Percentiles rank a stretch among this genome's conserved stretches.
These are phyloP conservation scores for Lentinula sp. DNA, from an alignment of 768 basidiomycete genomes.

Conservation along the genomic window DNA sequence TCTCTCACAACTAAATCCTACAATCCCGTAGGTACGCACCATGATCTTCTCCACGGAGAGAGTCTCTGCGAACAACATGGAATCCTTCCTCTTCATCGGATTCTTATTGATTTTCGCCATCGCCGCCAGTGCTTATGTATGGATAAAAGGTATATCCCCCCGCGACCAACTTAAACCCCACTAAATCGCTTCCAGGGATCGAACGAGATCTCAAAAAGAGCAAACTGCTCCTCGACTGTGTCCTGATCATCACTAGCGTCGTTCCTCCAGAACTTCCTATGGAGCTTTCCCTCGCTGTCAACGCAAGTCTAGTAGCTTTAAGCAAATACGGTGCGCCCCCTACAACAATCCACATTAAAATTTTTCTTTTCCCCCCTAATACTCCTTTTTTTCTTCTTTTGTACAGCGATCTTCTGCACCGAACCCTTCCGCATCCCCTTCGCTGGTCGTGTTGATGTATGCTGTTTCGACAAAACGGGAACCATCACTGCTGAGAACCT, in stretches of 20 bases:
- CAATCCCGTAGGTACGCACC: conserved; percentile 32
- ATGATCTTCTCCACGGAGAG: conserved; percentile 99
- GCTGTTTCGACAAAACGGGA: conserved; percentile 99
- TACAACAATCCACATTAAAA: neutral
- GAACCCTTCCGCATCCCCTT: conserved; percentile 97
- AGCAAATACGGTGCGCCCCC: conserved; percentile 77
- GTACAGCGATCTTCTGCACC: conserved; percentile 92
- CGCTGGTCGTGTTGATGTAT: conserved; percentile 94
- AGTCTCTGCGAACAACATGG: conserved; percentile 92
- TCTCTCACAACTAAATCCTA: neutral
- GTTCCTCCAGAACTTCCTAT: conserved; percentile 98
- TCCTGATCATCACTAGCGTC: conserved; percentile 94
- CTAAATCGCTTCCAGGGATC: conserved; percentile 48
- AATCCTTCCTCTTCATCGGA: conserved; percentile 96
- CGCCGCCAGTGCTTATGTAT: conserved; percentile 97
- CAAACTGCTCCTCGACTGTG: conserved; percentile 91
- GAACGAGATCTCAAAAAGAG: conserved; percentile 91
- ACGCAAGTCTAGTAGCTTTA: conserved; percentile 87
- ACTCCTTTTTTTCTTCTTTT: neutral
- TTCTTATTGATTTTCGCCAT: conserved; percentile 97
- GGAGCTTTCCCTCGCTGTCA: conserved; percentile 95
- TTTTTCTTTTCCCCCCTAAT: conserved; percentile 1
- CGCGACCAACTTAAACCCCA: no score
- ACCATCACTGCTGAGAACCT: conserved; percentile 96
- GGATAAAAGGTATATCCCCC: conserved; percentile 72